phyloP scores from a whole-genome alignment of 495 filamentous ascomycete species.

The Penicillium turbatum region DNA sequence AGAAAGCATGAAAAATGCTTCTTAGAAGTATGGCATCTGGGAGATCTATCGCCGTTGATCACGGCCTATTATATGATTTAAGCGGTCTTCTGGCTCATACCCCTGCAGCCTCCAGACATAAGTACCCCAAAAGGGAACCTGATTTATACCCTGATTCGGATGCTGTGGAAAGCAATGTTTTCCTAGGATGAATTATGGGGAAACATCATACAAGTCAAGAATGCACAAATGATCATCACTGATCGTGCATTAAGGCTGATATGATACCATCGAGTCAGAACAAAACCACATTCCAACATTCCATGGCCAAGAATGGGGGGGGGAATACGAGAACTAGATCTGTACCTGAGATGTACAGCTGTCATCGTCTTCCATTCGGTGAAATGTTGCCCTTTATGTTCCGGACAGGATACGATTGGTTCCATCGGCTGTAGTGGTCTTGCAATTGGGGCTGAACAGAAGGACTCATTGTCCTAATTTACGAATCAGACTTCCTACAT shows the following conservation, averaged over 20 bases:
- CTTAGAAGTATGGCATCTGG: no score
- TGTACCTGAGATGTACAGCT: background rate
- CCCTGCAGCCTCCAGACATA: no score
- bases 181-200: no score
- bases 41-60: no score
- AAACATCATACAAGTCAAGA: background rate
- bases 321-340: background rate
- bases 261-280: background rate
- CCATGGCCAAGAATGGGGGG: conserved; percentile 5
- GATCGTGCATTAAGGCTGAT: background rate
- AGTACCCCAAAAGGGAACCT: no score
- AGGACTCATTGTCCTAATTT: background rate
- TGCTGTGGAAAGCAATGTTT: background rate
- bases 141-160: background rate
- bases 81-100: no score
- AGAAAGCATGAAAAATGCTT: no score
- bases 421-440: conserved; percentile 5
- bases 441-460: conserved; percentile 17
- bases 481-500: background rate
- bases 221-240: background rate
- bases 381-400: conserved; percentile 8
- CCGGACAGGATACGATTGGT: conserved; percentile 23
- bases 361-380: conserved; percentile 17
- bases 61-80: no score
- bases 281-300: conserved; percentile 5